These are phyloP conservation scores for Excoecaria cochinchinensis DNA, from an alignment of 345 rosid genomes.

Conservation along the genomic window DNA sequence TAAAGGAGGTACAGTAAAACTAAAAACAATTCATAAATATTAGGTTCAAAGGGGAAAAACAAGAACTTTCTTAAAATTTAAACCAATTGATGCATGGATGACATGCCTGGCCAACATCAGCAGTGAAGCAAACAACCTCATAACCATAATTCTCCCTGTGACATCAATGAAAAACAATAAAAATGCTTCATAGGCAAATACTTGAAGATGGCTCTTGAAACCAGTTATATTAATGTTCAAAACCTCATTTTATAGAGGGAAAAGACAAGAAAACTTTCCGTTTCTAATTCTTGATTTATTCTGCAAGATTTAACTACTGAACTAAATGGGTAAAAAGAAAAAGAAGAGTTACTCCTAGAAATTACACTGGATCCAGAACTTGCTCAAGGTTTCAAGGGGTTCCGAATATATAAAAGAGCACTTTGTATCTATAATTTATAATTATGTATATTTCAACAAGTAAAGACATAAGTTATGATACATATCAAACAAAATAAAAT, in stretches of 20 bases:
- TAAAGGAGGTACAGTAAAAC: not conserved
- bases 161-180: conserved; percentile 9
- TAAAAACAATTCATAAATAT: not conserved
- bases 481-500: not conserved
- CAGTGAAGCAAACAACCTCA: conserved; percentile 99
- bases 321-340: not conserved
- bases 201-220: not conserved
- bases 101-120: conserved; percentile 95
- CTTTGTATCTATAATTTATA: not conserved
- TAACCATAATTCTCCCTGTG: conserved; percentile 95
- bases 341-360: not conserved
- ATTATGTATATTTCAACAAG: not conserved
- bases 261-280: not conserved
- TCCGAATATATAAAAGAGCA: not conserved
- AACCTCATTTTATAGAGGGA: not conserved
- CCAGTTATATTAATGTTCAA: not conserved
- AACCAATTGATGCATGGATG: not conserved
- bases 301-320: not conserved
- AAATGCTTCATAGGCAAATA: not conserved
- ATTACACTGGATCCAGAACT: not conserved
- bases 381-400: not conserved
- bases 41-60: not conserved
- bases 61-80: not conserved
- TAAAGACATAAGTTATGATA: not conserved
- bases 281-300: not conserved